A percentile compares a stretch with the other conserved stretches of the same genome.
These are phyloP conservation scores for Neophaeococcomyces mojaviensis DNA, from an alignment of 2,329 filamentous ascomycete species.

Conservation along the genomic window DNA sequence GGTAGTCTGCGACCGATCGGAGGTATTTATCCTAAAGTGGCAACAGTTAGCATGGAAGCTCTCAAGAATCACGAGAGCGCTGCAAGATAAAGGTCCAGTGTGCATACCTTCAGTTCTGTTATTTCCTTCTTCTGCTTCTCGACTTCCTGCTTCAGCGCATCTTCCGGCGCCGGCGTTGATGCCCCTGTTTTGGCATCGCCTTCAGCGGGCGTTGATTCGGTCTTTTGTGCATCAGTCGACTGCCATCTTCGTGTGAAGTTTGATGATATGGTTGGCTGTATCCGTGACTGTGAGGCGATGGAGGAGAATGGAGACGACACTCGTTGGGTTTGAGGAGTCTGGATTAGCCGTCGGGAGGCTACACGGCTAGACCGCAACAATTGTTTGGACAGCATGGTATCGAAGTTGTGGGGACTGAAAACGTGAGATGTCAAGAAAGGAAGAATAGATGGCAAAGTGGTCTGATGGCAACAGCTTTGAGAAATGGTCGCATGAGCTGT, in stretches of 20 bases:
- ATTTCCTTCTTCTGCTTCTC: constrained; percentile 66
- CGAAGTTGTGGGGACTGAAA: neutral
- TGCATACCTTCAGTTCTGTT: constrained; percentile 73
- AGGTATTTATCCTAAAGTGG: constrained; percentile 76
- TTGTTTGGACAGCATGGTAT: constrained; percentile 35
- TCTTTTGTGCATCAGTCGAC: constrained; percentile 33
- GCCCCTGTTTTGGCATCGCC: constrained; percentile 35
- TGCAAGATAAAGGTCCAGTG: constrained; percentile 7
- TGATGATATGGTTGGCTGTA: constrained; percentile 28
- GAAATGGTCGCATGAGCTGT: constrained; percentile 10
- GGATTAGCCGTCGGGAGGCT: constrained; percentile 23
- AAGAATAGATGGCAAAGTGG: neutral
- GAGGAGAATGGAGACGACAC: constrained; percentile 15
- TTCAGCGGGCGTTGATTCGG: constrained; percentile 34
- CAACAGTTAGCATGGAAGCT: neutral
- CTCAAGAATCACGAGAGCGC: no score
- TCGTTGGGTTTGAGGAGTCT: constrained; percentile 7
- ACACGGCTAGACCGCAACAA: constrained; percentile 35
- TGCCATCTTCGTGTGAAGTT: constrained; percentile 33
- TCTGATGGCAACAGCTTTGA: constrained; percentile 5
- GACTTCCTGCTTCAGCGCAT: constrained; percentile 55
- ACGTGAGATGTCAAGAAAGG: neutral
- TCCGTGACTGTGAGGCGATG: constrained; percentile 14
- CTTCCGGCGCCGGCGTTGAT: constrained; percentile 38
- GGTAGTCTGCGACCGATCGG: constrained; percentile 90